These are phyloP conservation scores for Amoebophrya sp. DNA, from an alignment of 169 alveolate species.

Conservation along the genomic window DNA sequence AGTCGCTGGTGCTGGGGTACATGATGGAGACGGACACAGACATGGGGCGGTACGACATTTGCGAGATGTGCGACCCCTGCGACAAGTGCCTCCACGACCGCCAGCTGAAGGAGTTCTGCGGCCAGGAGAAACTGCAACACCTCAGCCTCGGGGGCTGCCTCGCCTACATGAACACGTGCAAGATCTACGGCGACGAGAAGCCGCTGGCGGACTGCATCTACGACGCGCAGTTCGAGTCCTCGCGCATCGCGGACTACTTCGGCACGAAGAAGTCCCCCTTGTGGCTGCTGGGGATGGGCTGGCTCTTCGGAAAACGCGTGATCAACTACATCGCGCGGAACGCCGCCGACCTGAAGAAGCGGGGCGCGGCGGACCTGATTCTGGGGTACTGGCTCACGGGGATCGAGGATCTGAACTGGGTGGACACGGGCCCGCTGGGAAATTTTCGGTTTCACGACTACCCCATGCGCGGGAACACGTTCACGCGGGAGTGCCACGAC, in stretches of 20 bases:
- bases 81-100: background rate
- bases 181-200: background rate
- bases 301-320: background rate
- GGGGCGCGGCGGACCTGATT: conserved; percentile 12
- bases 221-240: background rate
- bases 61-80: conserved; percentile 11
- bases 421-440: background rate
- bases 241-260: conserved; percentile 8
- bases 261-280: background rate
- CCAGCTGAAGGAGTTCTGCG: background rate
- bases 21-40: background rate
- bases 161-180: conserved; percentile 7
- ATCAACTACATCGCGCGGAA: background rate
- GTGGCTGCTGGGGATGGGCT: conserved; percentile 13
- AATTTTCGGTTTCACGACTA: conserved; percentile 6
- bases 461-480: conserved; percentile 9
- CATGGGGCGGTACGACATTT: background rate
- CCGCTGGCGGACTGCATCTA: background rate
- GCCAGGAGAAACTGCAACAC: background rate
- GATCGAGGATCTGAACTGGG: background rate
- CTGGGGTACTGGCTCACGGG: conserved; percentile 1
- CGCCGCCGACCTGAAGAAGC: conserved; percentile 3
- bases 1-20: background rate
- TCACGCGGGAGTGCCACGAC: conserved; percentile 1
- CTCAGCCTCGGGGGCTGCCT: conserved; percentile 13